Evolutionary conservation across 345 rosid genomes (phyloP).

Genomic region (Eucalyptus polyanthemos): DNA sequence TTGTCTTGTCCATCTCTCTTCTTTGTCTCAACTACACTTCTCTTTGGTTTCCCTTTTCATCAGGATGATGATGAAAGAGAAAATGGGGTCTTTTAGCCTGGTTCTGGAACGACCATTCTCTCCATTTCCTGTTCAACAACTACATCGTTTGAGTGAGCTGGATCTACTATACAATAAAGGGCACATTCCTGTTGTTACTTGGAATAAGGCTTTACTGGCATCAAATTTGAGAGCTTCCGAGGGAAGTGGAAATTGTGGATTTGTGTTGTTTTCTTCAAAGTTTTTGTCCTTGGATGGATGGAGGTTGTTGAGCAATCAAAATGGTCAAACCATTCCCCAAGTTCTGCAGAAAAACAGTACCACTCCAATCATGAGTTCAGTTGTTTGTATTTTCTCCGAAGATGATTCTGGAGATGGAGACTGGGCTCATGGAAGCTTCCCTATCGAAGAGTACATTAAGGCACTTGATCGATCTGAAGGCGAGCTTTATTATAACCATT

Average conservation of each 20-base stretch:
- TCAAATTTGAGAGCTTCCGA: slow-evolving; percentile 38
- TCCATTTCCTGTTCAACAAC: slow-evolving; percentile 67
- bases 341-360: slow-evolving; percentile 14
- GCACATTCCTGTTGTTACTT: slow-evolving; percentile 57
- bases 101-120: slow-evolving; percentile 81
- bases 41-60: slow-evolving; percentile 28
- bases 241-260: slow-evolving; percentile 66
- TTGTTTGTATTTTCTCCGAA: slow-evolving; percentile 67
- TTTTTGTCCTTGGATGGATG: slow-evolving; percentile 44
- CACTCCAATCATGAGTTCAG: slow-evolving; percentile 29
- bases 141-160: slow-evolving; percentile 31
- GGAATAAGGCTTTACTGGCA: slow-evolving; percentile 44
- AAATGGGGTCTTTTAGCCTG: slow-evolving; percentile 47
- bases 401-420: slow-evolving; percentile 70
- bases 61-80: slow-evolving; percentile 63
- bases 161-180: slow-evolving; percentile 70
- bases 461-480: slow-evolving; percentile 86
- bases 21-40: background rate
- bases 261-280: slow-evolving; percentile 67
- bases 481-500: slow-evolving; percentile 77
- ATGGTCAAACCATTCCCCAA: slow-evolving; percentile 14
- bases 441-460: slow-evolving; percentile 71
- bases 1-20: background rate
- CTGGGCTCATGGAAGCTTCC: slow-evolving; percentile 91
- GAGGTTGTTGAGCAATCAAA: slow-evolving; percentile 37